A percentile compares a stretch with the other conserved stretches of the same genome.
These are phyloP conservation scores for Ceratobasidium sp. DNA, from an alignment of 1,284 basidiomycete genomes.

Conservation along the genomic window DNA sequence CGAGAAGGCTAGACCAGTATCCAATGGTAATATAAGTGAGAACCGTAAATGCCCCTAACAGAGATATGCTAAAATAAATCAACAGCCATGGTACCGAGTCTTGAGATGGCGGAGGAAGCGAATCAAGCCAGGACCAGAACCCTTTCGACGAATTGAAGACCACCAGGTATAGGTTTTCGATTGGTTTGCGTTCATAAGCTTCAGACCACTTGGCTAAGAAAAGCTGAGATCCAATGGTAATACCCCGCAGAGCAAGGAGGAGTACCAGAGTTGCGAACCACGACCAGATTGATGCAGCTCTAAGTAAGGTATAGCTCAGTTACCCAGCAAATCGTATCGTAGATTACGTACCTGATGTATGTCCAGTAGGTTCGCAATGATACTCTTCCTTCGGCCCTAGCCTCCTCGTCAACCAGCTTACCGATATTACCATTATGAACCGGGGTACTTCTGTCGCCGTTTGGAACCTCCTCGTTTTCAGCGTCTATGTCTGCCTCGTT, in stretches of 20 bases:
- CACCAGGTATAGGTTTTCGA: constrained; percentile 48
- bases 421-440: constrained; percentile 51
- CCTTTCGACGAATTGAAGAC: constrained; percentile 50
- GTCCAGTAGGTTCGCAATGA: constrained; percentile 64
- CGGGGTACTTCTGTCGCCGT: constrained; percentile 34
- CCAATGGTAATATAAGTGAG: constrained; percentile 68
- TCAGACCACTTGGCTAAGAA: constrained; percentile 74
- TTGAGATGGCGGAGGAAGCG: constrained; percentile 65
- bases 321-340: not conserved
- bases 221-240: constrained; percentile 65
- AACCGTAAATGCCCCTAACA: constrained; percentile 64
- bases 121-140: constrained; percentile 57
- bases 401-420: constrained; percentile 70
- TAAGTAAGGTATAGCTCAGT: constrained; percentile 42
- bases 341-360: constrained; percentile 57
- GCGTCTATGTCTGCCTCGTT: constrained; percentile 45
- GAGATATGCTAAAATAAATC: constrained; percentile 70
- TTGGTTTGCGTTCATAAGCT: constrained; percentile 59
- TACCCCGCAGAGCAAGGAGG: constrained; percentile 63
- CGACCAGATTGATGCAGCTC: constrained; percentile 62
- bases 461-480: constrained; percentile 38
- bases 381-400: constrained; percentile 71
- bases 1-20: constrained; percentile 73
- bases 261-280: constrained; percentile 67
- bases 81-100: constrained; percentile 72